Conservation (phyloP, 257 asterid genomes). For the Galeopsis tetrahit region DNA sequence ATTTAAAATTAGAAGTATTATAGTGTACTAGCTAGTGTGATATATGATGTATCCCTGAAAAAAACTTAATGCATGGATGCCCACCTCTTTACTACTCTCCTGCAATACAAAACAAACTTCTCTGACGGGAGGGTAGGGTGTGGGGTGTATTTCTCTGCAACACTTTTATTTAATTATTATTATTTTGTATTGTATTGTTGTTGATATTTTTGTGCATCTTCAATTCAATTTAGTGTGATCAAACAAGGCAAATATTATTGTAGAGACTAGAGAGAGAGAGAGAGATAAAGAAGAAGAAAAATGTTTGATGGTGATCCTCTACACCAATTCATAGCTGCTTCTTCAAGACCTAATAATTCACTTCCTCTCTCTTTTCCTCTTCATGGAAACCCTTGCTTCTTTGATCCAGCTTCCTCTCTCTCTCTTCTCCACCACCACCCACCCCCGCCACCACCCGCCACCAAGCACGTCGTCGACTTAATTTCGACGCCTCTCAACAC, state of each 20-base stretch:
- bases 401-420: conserved; percentile 46
- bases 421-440: conserved; percentile 34
- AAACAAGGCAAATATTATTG: neutral
- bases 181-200: neutral
- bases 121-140: conserved; percentile 29
- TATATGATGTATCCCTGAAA: neutral
- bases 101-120: conserved; percentile 59
- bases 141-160: neutral
- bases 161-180: neutral
- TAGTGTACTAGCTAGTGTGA: too few relatives aligned
- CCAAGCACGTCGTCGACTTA: neutral
- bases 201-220: conserved; percentile 15
- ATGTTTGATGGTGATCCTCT: conserved; percentile 72
- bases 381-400: conserved; percentile 44
- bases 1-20: too few relatives aligned
- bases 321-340: conserved; percentile 61
- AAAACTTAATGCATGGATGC: conserved; percentile 30
- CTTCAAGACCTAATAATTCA: conserved; percentile 48
- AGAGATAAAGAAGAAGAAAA: conserved; percentile 9
- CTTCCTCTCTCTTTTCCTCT: conserved; percentile 51
- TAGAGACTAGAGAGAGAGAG: neutral
- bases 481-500: conserved; percentile 34
- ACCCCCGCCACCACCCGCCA: neutral
- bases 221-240: conserved; percentile 24
- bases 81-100: conserved; percentile 44